phyloP scores from a whole-genome alignment of 768 basidiomycete species.

The Tephrocybe sp. region DNA sequence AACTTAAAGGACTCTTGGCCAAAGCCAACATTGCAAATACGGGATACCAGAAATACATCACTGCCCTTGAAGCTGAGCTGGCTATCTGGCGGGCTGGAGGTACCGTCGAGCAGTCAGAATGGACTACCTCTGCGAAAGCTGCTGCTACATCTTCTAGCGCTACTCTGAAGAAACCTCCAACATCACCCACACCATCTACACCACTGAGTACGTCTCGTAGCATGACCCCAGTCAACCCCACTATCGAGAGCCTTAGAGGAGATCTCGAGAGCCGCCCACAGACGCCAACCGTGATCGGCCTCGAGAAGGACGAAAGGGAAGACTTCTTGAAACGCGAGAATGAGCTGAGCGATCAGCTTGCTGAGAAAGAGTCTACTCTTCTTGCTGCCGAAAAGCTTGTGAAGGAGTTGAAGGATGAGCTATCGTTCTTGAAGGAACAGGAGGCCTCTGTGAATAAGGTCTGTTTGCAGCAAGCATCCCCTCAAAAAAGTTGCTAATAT shows the following conservation, averaged over 20 bases:
- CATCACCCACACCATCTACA: constrained; percentile 62
- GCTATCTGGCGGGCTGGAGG: constrained; percentile 88
- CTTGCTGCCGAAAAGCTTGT: constrained; percentile 81
- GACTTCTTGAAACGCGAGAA: constrained; percentile 97
- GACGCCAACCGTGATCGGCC: constrained; percentile 83
- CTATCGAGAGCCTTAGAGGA: constrained; percentile 65
- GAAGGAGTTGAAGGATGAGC: constrained; percentile 86
- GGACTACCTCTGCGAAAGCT: constrained; percentile 70
- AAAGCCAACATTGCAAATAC: constrained; percentile 89
- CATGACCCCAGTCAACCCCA: constrained; percentile 75
- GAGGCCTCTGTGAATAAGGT: constrained; percentile 79
- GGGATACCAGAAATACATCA: constrained; percentile 82
- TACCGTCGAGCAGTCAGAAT: constrained; percentile 78
- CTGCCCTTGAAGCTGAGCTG: constrained; percentile 88
- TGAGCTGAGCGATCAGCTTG: constrained; percentile 89
- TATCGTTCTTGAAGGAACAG: constrained; percentile 89
- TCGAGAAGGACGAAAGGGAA: constrained; percentile 97
- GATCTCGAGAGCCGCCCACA: constrained; percentile 86
- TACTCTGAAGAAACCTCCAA: constrained; percentile 63
- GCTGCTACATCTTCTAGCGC: constrained; percentile 49
- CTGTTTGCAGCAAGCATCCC: constrained; percentile 15
- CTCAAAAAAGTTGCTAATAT: not conserved
- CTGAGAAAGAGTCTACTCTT: constrained; percentile 87
- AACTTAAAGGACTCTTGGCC: constrained; percentile 88
- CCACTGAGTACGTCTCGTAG: constrained; percentile 49